Base-by-base conservation (phyloP, 1,284 basidiomycete species). In the Melampsora larici-populina region DNA sequence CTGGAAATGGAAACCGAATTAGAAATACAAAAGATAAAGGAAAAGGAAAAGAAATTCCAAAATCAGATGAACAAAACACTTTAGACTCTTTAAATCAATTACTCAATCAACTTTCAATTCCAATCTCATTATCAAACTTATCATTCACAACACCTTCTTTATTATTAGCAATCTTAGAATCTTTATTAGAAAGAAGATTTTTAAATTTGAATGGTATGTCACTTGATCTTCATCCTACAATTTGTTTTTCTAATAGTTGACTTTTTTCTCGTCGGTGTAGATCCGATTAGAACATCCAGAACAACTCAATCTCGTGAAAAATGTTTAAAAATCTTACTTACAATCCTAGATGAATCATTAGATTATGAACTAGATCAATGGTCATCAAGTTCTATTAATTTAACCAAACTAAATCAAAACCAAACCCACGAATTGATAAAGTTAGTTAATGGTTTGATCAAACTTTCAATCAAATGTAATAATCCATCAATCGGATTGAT, bases 101-200 rank as follows among this genome's bases (percentile, higher is more conserved):
- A 31, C n/a, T 74, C 29, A 63, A 58, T 21, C 13, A 13, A 49
- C 63, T 74, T n/a, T 64, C 43, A 18, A 74, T 74, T 29, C 72
- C 72, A 11, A 74, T 74, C 26, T 55, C 62, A 26, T 21, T 74
- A 43, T 36, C 72, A 21, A 49, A 74, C 2, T 29, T 74, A 21
- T 43, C 72, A 13, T 49, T 74, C 18, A 64, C 49, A 36, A 74
- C 72, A 0, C 64, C 72, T 6, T 74, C 72, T 67, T 51, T 74
- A 24, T 29, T 74, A 24, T n/a, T 74, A 51, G 72, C 72, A 7
- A 51, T 74, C 11, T 21, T 67, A 11, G 72, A 74, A 74, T 66
- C 63, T 49, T 66, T 74, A 6, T 64, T 74, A 24, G 43, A 74
- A 65, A 43, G 72, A 13, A 62, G 72, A 26, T 74, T 74, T 43